These are phyloP conservation scores for Ettlia oleoabundans DNA, from an alignment of 139 green algal genomes.

Conservation along the genomic window DNA sequence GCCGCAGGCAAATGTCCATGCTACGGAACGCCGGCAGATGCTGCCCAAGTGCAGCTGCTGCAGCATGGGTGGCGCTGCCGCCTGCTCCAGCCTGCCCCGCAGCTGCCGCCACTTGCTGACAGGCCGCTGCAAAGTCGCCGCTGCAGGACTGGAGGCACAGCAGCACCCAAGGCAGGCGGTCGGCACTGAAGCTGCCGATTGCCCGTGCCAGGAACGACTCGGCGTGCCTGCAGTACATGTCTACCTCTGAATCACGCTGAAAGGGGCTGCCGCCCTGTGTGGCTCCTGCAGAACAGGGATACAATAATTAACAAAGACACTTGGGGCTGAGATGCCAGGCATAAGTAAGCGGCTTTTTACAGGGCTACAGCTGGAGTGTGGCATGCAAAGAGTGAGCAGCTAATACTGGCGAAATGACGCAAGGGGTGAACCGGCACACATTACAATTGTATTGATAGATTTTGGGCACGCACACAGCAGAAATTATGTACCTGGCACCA, in stretches of 20 bases:
- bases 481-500: slow-evolving; percentile 2
- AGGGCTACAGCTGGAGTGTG: background rate
- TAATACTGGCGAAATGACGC: too few species aligned
- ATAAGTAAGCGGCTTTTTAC: too few species aligned
- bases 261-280: background rate
- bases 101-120: background rate
- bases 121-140: background rate
- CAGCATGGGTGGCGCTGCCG: background rate
- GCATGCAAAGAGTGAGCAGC: background rate
- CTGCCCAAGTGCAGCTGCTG: background rate
- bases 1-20: slow-evolving; percentile 12
- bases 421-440: too few species aligned
- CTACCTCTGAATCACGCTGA: slow-evolving; percentile 13
- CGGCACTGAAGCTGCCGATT: slow-evolving; percentile 7
- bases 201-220: slow-evolving; percentile 27
- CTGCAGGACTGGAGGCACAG: background rate
- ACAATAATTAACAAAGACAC: too few species aligned
- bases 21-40: background rate
- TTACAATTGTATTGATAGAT: too few species aligned
- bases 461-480: too few species aligned
- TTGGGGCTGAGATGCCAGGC: too few species aligned
- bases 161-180: slow-evolving; percentile 26
- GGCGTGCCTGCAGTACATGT: slow-evolving; percentile 27
- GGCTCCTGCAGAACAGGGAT: slow-evolving; percentile 19
- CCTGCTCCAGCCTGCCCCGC: background rate